A percentile compares a stretch with the other conserved stretches of the same genome.
phyloP scores from a whole-genome alignment of 2,329 filamentous ascomycete genomes.

The Aspergillus latus region DNA sequence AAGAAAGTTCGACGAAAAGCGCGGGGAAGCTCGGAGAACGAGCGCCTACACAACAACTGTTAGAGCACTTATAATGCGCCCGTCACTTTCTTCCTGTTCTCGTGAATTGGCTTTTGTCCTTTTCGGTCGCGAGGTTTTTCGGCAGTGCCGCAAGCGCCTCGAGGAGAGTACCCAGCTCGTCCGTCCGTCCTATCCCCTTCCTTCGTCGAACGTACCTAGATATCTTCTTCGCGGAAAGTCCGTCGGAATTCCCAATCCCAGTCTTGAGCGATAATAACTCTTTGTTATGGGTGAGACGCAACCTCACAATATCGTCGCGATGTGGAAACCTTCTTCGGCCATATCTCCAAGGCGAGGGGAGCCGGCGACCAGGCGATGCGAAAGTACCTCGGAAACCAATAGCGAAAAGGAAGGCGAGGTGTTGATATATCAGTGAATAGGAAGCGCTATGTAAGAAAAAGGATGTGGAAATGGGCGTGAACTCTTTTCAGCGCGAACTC shows the following conservation, averaged over 20 bases:
- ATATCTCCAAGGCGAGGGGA: neutral
- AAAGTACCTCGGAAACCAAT: neutral
- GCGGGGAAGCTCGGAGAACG: neutral
- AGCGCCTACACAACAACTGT: neutral
- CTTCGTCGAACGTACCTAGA: neutral
- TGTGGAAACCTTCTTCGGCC: neutral
- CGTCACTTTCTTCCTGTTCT: neutral
- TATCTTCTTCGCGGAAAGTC: neutral
- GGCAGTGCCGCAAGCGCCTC: neutral
- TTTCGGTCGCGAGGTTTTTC: neutral
- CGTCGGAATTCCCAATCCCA: neutral
- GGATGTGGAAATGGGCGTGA: conserved; percentile 18
- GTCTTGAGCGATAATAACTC: neutral
- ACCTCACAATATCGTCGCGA: neutral
- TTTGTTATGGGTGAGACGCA: neutral
- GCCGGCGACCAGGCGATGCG: neutral
- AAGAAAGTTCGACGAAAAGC: neutral
- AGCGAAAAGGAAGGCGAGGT: neutral
- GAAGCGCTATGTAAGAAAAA: neutral
- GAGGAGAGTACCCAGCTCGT: neutral
- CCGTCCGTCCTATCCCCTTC: neutral
- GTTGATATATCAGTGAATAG: neutral
- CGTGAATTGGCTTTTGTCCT: neutral
- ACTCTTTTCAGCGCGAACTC: conserved; percentile 12
- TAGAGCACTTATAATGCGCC: neutral